Percentiles rank a stretch among this genome's conserved stretches.
phyloP scores from a whole-genome alignment of 2,329 filamentous ascomycete genomes.

The Colletotrichum paranaense region DNA sequence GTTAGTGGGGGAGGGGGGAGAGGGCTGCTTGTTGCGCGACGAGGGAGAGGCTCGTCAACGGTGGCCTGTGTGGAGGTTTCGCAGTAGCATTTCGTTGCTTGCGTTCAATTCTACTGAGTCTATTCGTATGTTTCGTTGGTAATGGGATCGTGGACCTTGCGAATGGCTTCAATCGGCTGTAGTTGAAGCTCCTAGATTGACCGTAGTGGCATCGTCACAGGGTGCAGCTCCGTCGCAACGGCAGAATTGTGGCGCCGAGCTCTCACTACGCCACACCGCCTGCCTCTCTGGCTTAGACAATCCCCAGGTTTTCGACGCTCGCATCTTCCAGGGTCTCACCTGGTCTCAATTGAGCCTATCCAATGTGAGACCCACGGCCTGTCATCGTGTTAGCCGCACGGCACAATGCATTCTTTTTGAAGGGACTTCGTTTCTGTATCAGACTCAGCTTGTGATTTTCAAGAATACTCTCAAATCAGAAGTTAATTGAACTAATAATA shows the following conservation, averaged over 20 bases:
- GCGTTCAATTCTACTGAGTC: neutral
- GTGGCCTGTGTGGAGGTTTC: constrained; percentile 16
- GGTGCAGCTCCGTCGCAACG: constrained; percentile 20
- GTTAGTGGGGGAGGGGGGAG: neutral
- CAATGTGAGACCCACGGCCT: neutral
- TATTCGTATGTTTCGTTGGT: neutral
- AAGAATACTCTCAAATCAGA: neutral
- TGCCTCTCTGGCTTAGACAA: neutral
- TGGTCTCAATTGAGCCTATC: neutral
- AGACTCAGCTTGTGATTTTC: neutral
- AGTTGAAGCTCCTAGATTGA: neutral
- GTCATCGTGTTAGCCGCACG: neutral
- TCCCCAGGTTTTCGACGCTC: constrained; percentile 17
- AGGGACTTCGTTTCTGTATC: neutral
- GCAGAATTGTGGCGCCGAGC: constrained; percentile 30
- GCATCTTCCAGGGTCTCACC: constrained; percentile 1
- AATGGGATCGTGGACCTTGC: neutral
- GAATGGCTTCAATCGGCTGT: neutral
- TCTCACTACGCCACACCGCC: neutral
- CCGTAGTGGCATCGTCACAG: constrained; percentile 15
- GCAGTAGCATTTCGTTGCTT: constrained; percentile 27
- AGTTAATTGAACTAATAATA: neutral
- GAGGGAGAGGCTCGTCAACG: constrained; percentile 28
- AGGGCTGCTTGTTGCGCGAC: constrained; percentile 20
- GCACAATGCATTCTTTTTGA: neutral